Conservation (phyloP, 1,139 yeast species). For the Protomyces lactucae-debilis region DNA sequence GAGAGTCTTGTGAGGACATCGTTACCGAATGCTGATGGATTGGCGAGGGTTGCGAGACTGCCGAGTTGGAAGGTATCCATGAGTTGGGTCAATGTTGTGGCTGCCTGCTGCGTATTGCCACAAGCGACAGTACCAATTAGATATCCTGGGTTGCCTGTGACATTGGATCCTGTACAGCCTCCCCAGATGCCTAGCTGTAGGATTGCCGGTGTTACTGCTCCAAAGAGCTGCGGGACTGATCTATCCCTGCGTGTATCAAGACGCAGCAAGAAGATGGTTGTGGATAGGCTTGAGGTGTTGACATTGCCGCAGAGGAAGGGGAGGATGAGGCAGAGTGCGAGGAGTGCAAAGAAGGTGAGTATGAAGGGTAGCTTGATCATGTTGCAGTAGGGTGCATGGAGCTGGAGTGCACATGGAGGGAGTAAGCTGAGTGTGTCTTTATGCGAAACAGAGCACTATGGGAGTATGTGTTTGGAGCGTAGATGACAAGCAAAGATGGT, state of each 20-base stretch:
- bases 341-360: not conserved
- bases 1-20: not conserved
- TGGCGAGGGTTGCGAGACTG: not conserved
- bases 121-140: not conserved
- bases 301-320: not conserved
- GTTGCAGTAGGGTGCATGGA: too few species aligned
- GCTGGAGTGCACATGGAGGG: too few species aligned
- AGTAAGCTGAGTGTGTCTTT: too few species aligned
- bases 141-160: not conserved
- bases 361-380: not conserved
- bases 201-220: not conserved
- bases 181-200: not conserved
- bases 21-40: not conserved
- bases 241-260: not conserved
- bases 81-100: not conserved
- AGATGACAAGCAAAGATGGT: too few species aligned
- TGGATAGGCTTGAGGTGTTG: not conserved
- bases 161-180: not conserved
- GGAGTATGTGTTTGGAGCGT: too few species aligned
- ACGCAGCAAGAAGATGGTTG: not conserved
- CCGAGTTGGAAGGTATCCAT: not conserved
- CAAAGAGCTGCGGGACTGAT: not conserved
- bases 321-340: conserved; percentile 1
- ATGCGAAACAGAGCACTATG: too few species aligned
- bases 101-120: not conserved